Evolutionary conservation across 371 early-diverging fungal species (phyloP).

Genomic region (Saksenaea oblongispora): DNA sequence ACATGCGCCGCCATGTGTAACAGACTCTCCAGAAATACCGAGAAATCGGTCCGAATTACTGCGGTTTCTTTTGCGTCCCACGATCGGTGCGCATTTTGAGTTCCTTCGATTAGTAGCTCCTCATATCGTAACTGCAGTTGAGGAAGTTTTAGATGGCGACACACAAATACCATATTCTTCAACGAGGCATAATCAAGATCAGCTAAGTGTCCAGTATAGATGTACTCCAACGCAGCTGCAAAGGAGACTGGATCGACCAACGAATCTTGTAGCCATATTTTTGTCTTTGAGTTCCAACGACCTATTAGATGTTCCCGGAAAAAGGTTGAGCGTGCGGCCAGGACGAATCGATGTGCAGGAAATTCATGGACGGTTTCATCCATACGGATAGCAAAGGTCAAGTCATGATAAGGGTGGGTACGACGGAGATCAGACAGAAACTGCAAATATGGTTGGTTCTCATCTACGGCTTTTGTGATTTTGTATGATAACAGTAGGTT

Average conservation of each 20-base stretch:
- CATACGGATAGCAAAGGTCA: conserved; percentile 28
- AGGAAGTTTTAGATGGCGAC: conserved; percentile 26
- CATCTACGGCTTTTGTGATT: conserved; percentile 39
- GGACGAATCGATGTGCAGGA: conserved; percentile 33
- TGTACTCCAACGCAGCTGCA: conserved; percentile 28
- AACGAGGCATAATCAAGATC: conserved; percentile 16
- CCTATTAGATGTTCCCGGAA: conserved; percentile 23
- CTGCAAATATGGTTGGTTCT: conserved; percentile 36
- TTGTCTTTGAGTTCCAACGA: conserved; percentile 20
- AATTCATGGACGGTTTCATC: conserved; percentile 18
- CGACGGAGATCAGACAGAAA: conserved; percentile 30
- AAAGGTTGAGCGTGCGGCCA: conserved; percentile 31
- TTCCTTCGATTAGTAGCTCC: conserved; percentile 4
- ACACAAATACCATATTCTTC: conserved; percentile 30
- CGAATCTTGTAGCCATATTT: conserved; percentile 19
- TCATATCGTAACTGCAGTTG: conserved; percentile 21
- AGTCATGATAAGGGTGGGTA: conserved; percentile 26
- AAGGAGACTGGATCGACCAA: conserved; percentile 32
- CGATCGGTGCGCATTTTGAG: conserved; percentile 13
- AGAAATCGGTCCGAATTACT: conserved; percentile 32
- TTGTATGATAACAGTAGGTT: conserved; percentile 37
- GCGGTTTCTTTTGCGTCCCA: conserved; percentile 28
- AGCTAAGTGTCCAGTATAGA: conserved; percentile 38
- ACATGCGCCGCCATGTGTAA: conserved; percentile 7
- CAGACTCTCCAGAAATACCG: conserved; percentile 21